These are phyloP conservation scores for Acer yangbiense DNA, from an alignment of 345 rosid species.

Conservation along the genomic window DNA sequence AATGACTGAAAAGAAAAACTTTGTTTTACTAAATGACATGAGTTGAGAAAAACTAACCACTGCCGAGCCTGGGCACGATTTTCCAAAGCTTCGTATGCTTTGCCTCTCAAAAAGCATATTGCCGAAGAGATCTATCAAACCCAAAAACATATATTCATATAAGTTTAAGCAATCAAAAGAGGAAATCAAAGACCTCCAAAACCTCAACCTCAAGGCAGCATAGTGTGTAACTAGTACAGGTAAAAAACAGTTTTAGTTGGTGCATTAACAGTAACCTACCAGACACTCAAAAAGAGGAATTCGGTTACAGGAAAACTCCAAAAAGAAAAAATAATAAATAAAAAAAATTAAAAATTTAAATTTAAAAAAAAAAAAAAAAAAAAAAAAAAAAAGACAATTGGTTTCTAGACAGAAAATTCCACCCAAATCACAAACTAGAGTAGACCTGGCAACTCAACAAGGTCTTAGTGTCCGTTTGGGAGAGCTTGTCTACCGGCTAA, in stretches of 20 bases:
- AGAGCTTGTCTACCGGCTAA: too few relatives aligned
- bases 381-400: too few relatives aligned
- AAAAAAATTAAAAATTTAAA: too few relatives aligned
- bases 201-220: background rate
- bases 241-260: background rate
- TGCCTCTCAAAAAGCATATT: conserved; percentile 91
- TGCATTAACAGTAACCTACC: background rate
- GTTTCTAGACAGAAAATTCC: too few relatives aligned
- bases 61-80: conserved; percentile 87
- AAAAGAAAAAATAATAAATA: too few relatives aligned
- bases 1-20: background rate
- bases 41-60: conserved; percentile 54
- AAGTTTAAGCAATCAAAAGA: background rate
- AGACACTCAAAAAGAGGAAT: background rate
- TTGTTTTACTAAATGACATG: background rate
- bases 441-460: background rate
- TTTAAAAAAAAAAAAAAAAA: too few relatives aligned
- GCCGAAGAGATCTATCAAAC: conserved; percentile 76
- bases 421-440: too few relatives aligned
- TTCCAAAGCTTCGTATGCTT: conserved; percentile 89
- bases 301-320: too few relatives aligned
- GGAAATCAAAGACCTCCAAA: background rate
- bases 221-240: background rate
- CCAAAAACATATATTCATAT: background rate
- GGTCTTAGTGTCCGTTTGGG: too few relatives aligned